Evolutionary conservation across 2,329 filamentous ascomycete genomes (phyloP).

Genomic region (Lachnellula arida): DNA sequence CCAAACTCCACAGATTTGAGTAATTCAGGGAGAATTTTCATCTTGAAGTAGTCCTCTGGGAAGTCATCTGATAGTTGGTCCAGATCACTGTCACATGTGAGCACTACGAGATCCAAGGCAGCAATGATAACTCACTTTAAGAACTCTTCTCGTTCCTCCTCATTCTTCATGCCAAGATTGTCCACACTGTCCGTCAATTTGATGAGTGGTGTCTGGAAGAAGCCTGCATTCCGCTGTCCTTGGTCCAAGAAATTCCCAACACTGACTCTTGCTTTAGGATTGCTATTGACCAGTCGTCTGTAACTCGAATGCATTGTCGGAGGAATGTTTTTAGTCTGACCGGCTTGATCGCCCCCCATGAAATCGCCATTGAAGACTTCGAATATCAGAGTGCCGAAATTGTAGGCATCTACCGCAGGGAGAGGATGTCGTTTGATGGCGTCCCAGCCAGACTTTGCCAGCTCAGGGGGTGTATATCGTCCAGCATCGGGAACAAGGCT

Average conservation of each 20-base stretch:
- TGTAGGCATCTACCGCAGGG: slow-evolving; percentile 80
- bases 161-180: slow-evolving; percentile 81
- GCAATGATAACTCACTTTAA: slow-evolving; percentile 51
- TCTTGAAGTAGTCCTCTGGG: slow-evolving; percentile 95
- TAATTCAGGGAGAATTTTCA: slow-evolving; percentile 91
- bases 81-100: slow-evolving; percentile 53
- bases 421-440: slow-evolving; percentile 77
- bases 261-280: slow-evolving; percentile 82
- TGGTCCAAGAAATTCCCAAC: slow-evolving; percentile 86
- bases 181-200: slow-evolving; percentile 91
- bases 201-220: slow-evolving; percentile 91
- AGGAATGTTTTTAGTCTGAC: slow-evolving; percentile 81
- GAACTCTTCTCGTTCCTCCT: slow-evolving; percentile 79
- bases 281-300: slow-evolving; percentile 80
- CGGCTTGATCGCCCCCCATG: slow-evolving; percentile 69
- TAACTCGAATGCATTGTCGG: slow-evolving; percentile 87
- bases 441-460: slow-evolving; percentile 87
- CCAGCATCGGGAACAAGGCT: slow-evolving; percentile 80
- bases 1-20: slow-evolving; percentile 99
- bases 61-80: slow-evolving; percentile 89
- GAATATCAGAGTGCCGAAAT: slow-evolving; percentile 76
- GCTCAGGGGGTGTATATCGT: slow-evolving; percentile 81
- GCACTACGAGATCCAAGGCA: slow-evolving; percentile 11
- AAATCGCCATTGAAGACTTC: slow-evolving; percentile 91
- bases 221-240: slow-evolving; percentile 73